These are phyloP conservation scores for Dalbergia cultrata DNA, from an alignment of 306 rosid species.

Conservation along the genomic window DNA sequence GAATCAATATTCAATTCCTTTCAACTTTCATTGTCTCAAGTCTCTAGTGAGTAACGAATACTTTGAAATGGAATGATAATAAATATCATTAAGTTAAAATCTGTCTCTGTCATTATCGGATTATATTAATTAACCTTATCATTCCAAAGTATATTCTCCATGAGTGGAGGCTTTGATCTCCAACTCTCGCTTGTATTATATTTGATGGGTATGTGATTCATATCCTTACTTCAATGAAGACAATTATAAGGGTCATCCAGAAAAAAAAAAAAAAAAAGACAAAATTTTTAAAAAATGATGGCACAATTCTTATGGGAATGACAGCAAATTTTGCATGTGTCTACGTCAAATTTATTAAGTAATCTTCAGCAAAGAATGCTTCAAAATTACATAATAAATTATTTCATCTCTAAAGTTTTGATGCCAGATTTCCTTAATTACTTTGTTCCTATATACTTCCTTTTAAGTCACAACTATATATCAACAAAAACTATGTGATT, in stretches of 20 bases:
- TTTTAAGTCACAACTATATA: background rate
- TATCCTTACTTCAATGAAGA: constrained; percentile 22
- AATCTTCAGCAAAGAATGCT: background rate
- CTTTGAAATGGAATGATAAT: constrained; percentile 14
- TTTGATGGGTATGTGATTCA: constrained; percentile 10
- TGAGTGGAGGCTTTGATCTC: constrained; percentile 33
- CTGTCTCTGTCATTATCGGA: constrained; percentile 40
- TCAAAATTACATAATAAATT: background rate
- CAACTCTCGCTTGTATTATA: constrained; percentile 11
- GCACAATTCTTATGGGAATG: constrained; percentile 13
- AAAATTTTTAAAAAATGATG: constrained; percentile 6
- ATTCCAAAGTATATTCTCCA: constrained; percentile 40
- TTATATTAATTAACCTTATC: constrained; percentile 36
- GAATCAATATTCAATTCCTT: constrained; percentile 14
- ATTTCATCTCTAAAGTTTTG: background rate
- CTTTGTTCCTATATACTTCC: background rate
- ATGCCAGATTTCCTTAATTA: background rate
- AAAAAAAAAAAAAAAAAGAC: constrained; percentile 39
- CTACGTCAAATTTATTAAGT: constrained; percentile 29
- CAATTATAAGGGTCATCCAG: constrained; percentile 27
- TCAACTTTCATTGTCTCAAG: constrained; percentile 33
- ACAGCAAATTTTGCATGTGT: constrained; percentile 34
- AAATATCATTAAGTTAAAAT: constrained; percentile 12
- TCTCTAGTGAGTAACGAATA: constrained; percentile 54
- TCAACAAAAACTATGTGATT: background rate